Evolutionary conservation across 768 basidiomycete species (phyloP).

Genomic region (Boletus subcaerulescens): DNA sequence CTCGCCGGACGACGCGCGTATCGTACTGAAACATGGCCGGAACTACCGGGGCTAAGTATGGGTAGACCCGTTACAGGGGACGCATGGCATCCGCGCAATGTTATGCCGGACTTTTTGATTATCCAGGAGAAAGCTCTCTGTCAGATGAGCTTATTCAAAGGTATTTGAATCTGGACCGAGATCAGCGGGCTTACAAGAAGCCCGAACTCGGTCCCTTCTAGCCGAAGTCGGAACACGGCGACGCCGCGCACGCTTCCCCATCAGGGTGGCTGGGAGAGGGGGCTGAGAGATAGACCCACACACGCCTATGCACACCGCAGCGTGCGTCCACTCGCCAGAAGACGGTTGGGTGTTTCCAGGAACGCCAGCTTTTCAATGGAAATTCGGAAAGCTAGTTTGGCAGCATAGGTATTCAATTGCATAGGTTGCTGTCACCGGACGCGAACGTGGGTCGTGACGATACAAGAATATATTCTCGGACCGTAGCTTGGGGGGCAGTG

Average conservation of each 20-base stretch:
- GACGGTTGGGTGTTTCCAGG: not conserved
- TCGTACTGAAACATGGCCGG: not conserved
- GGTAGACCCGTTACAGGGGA: not conserved
- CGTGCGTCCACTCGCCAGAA: no score
- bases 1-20: not conserved
- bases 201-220: not conserved
- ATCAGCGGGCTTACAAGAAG: no score
- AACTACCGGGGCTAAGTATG: not conserved
- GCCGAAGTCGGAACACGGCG: not conserved
- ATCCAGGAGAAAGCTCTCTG: no score
- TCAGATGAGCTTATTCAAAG: no score
- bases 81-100: not conserved
- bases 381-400: not conserved
- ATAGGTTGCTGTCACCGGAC: not conserved
- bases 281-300: no score
- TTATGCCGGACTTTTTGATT: not conserved
- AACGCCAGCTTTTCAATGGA: not conserved
- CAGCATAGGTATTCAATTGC: not conserved
- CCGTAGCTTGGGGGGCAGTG: not conserved
- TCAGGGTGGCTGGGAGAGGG: not conserved
- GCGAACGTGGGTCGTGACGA: not conserved
- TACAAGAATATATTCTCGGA: not conserved
- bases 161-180: no score
- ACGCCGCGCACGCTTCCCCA: not conserved
- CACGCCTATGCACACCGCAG: no score